Percentiles rank a stretch among this genome's conserved stretches.
These are phyloP conservation scores for Cryptococcus deneoformans DNA, from an alignment of 1,284 basidiomycete species.

Conservation along the genomic window DNA sequence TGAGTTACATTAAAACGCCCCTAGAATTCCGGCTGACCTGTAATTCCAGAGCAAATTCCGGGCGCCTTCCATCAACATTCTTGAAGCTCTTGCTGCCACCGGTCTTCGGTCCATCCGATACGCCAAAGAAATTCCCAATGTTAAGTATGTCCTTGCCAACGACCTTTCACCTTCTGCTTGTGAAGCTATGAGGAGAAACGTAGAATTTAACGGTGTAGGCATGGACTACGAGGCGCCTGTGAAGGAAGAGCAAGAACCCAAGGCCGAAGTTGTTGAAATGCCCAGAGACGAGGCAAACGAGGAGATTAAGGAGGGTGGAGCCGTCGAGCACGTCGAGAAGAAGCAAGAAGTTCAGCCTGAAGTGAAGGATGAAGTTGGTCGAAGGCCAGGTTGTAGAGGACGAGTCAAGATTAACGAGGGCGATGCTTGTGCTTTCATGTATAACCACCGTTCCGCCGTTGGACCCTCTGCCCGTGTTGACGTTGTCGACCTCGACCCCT, in stretches of 20 bases:
- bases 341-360: conserved; percentile 18
- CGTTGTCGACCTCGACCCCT: conserved; percentile 95
- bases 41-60: conserved; percentile 24
- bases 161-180: conserved; percentile 83
- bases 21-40: neutral
- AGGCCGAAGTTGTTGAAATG: neutral
- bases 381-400: conserved; percentile 50
- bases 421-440: conserved; percentile 90
- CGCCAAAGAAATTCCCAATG: conserved; percentile 92
- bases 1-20: neutral
- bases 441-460: conserved; percentile 69
- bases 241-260: neutral
- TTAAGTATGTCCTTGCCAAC: conserved; percentile 92
- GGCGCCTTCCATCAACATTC: conserved; percentile 69
- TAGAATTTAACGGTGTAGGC: conserved; percentile 80
- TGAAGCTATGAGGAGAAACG: conserved; percentile 82
- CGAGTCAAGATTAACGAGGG: conserved; percentile 81
- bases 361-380: conserved; percentile 26
- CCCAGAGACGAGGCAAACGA: conserved; percentile 3
- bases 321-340: conserved; percentile 4
- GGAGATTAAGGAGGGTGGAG: conserved; percentile 16
- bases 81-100: conserved; percentile 96
- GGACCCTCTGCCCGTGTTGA: conserved; percentile 67
- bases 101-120: conserved; percentile 95
- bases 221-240: conserved; percentile 10